Evolutionary conservation across 352 stramenopile species (phyloP).

Genomic region (Globisporangium carolinianum): DNA sequence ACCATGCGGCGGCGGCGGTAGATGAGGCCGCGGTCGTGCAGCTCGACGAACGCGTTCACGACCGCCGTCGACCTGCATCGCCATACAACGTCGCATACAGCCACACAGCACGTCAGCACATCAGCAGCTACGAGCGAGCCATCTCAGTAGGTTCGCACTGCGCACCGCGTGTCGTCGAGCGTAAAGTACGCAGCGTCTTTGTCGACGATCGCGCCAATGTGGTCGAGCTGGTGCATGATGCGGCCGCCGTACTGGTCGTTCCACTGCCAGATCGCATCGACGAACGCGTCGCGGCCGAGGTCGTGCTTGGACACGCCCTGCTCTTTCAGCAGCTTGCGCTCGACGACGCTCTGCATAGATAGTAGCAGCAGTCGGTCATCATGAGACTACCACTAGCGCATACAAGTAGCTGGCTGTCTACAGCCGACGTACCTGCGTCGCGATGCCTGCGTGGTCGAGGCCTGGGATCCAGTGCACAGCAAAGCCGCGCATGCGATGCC

Average conservation of each 20-base stretch:
- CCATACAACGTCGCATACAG: background rate
- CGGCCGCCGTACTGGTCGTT: slow-evolving; percentile 95
- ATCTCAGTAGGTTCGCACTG: slow-evolving; percentile 11
- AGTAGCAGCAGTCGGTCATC: background rate
- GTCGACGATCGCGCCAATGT: slow-evolving; percentile 93
- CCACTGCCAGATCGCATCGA: slow-evolving; percentile 97
- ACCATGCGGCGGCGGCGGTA: slow-evolving; percentile 96
- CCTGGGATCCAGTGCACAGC: slow-evolving; percentile 96
- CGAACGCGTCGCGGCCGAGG: slow-evolving; percentile 95
- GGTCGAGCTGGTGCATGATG: slow-evolving; percentile 95
- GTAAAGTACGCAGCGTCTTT: slow-evolving; percentile 97
- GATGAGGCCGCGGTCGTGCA: slow-evolving; percentile 96
- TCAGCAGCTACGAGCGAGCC: background rate
- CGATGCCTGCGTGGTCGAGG: slow-evolving; percentile 98
- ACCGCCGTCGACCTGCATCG: slow-evolving; percentile 35
- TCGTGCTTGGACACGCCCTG: slow-evolving; percentile 88
- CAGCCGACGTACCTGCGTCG: slow-evolving; percentile 79
- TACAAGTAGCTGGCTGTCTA: background rate
- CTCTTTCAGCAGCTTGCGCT: slow-evolving; percentile 98
- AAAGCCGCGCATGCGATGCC: slow-evolving; percentile 97
- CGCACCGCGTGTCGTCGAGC: slow-evolving; percentile 94
- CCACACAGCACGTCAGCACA: background rate
- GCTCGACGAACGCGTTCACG: slow-evolving; percentile 65
- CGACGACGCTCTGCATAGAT: slow-evolving; percentile 89
- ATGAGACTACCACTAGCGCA: background rate